A percentile compares a stretch with the other conserved stretches of the same genome.
phyloP scores from a whole-genome alignment of 371 early-diverging fungal species.

The Mucor lusitanicus region DNA sequence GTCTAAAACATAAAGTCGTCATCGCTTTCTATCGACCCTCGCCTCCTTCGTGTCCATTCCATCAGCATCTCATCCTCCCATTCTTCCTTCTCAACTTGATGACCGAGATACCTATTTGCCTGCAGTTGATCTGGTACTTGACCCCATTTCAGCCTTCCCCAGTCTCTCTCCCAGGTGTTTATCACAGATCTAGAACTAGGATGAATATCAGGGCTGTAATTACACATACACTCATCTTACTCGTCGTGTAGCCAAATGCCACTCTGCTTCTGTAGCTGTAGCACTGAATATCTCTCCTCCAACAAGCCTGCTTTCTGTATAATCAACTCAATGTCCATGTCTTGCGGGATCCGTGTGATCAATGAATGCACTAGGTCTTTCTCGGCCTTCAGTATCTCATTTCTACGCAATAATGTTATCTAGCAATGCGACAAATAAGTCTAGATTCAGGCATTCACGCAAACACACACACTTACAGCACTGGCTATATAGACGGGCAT shows the following conservation, averaged over 20 bases:
- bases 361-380: conserved; percentile 62
- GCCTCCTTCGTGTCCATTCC: conserved; percentile 33
- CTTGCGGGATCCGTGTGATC: conserved; percentile 61
- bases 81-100: conserved; percentile 38
- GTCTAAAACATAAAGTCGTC: conserved; percentile 15
- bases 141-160: conserved; percentile 36
- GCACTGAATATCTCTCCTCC: conserved; percentile 46
- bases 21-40: conserved; percentile 16
- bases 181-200: conserved; percentile 32
- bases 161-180: conserved; percentile 42
- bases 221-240: conserved; percentile 19
- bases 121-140: conserved; percentile 46
- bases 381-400: conserved; percentile 57
- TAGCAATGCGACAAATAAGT: conserved; percentile 5
- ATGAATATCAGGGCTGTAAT: not conserved
- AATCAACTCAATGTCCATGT: conserved; percentile 51
- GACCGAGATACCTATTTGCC: conserved; percentile 35
- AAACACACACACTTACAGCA: conserved; percentile 39
- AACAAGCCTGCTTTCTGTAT: conserved; percentile 51
- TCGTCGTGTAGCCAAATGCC: conserved; percentile 58
- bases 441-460: too few relatives aligned
- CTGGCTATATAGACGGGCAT: conserved; percentile 78
- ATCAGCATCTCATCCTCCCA: conserved; percentile 54
- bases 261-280: conserved; percentile 55
- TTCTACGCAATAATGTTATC: conserved; percentile 56